phyloP scores from a whole-genome alignment of 306 rosid species.

The Lathyrus sativus region DNA sequence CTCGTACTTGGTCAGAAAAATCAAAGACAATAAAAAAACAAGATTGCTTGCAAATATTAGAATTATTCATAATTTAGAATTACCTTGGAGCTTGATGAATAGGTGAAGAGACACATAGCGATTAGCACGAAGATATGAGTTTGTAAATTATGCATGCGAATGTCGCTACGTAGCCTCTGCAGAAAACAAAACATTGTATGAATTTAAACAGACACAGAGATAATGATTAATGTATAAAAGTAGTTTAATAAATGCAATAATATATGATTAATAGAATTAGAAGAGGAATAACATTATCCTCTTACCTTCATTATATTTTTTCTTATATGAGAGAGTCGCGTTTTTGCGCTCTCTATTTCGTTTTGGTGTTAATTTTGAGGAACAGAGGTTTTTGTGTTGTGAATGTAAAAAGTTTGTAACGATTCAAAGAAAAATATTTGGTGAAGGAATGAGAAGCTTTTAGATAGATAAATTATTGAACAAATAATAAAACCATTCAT shows the following conservation, averaged over 20 bases:
- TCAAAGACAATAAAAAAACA: not conserved
- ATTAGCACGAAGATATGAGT: conserved; percentile 51
- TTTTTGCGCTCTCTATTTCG: too few species aligned
- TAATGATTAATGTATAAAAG: too few species aligned
- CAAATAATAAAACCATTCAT: too few species aligned
- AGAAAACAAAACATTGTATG: conserved; percentile 22
- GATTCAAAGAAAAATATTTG: not conserved
- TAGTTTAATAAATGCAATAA: too few species aligned
- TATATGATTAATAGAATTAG: not conserved
- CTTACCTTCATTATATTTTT: not conserved
- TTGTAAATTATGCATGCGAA: conserved; percentile 19
- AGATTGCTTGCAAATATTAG: not conserved
- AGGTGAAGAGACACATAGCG: conserved; percentile 52
- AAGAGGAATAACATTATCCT: not conserved
- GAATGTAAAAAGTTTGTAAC: not conserved
- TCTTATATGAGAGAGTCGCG: too few species aligned
- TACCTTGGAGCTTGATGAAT: conserved; percentile 65
- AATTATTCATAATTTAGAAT: not conserved
- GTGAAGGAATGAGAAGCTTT: too few species aligned
- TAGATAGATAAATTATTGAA: too few species aligned
- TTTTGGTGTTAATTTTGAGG: too few species aligned
- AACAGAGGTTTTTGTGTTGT: not conserved
- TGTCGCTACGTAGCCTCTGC: conserved; percentile 42
- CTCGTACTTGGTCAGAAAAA: conserved; percentile 32
- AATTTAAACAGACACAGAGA: not conserved